Conservation (phyloP, 208 protist genomes). For the Kentomonas sorsogonicus region DNA sequence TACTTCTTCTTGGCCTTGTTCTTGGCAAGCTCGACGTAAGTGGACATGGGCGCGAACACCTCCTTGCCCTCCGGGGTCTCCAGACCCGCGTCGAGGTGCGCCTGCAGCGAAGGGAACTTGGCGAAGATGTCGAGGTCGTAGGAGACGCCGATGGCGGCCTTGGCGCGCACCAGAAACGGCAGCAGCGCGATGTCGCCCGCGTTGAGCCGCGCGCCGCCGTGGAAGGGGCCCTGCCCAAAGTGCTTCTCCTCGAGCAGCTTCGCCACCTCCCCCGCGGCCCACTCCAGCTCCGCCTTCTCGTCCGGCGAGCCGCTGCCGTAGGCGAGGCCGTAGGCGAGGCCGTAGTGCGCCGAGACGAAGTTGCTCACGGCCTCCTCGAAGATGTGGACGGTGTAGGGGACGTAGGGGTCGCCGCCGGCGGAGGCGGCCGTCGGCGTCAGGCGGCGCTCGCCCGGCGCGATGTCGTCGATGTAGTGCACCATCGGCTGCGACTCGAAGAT, state of each 20-base stretch:
- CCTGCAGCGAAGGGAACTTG: slow-evolving; percentile 39
- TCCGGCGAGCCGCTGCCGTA: slow-evolving; percentile 22
- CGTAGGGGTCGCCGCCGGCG: slow-evolving; percentile 42
- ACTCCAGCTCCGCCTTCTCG: slow-evolving; percentile 34
- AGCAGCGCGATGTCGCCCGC: slow-evolving; percentile 54
- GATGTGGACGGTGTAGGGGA: slow-evolving; percentile 42
- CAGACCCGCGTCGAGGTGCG: slow-evolving; percentile 33
- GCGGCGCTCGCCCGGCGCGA: slow-evolving; percentile 8
- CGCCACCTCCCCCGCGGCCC: slow-evolving; percentile 41
- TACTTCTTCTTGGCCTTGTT: neutral
- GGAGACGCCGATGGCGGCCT: slow-evolving; percentile 35
- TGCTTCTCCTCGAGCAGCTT: slow-evolving; percentile 39
- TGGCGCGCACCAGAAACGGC: slow-evolving; percentile 46
- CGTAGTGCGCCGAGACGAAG: slow-evolving; percentile 25
- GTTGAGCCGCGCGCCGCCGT: slow-evolving; percentile 48
- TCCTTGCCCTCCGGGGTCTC: slow-evolving; percentile 24
- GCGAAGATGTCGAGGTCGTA: slow-evolving; percentile 56
- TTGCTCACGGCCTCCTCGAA: slow-evolving; percentile 27
- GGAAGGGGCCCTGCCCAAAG: slow-evolving; percentile 54
- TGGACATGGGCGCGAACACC: slow-evolving; percentile 24
- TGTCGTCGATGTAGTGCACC: slow-evolving; percentile 55
- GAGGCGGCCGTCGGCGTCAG: slow-evolving; percentile 37
- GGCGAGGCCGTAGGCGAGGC: slow-evolving; percentile 16
- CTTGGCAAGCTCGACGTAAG: slow-evolving; percentile 22
- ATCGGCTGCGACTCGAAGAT: slow-evolving; percentile 64